Base-by-base conservation (phyloP, 208 protist species). In the Zelonia costaricensis region DNA sequence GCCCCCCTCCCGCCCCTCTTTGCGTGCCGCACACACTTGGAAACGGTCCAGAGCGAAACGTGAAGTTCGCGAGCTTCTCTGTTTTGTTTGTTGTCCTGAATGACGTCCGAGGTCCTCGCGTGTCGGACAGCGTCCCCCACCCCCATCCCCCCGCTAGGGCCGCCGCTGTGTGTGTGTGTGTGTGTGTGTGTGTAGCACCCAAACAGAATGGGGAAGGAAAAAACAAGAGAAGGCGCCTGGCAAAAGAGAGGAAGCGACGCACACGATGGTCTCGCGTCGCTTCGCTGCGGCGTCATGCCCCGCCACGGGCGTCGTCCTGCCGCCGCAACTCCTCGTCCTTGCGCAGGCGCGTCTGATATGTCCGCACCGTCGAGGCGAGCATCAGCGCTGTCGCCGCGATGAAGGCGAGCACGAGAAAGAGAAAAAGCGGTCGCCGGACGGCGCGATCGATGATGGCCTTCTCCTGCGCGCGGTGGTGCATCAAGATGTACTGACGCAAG, bases 401-500 rank as follows among this genome's bases (percentile, higher is more conserved):
- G 20, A 22, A 45, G 12, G 45, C 27, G 2, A 81, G 48, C 12
- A 68, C 7, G 9, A 81, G 20, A 20, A 76, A 46, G 28, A 66
- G 45, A 6, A 69, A 23, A 4, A 85, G 25, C 3, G 62, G 69
- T 1, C 46, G 44, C 16, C 62, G 27, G 9, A 81, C 45, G 1
- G 64, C 78, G n/a, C 44, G 30, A 61, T 86, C 83, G 1, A 86
- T 44, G 15, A 77, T 39, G 22, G 71, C 63, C 46, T 69, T 60
- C 44, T 81, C 74, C 27, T 75, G 42, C 0, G 83, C 80, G 1
- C 74, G 66, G 30, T 75, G 46, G 49, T 62, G 67, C 62, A 78
- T 71, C 22, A 70, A 54, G n/a, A 86, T 52, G 44, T 77, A 89
- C 58, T 79, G 64, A 2, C 56, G 67, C 20, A 76, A 57, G 43